Evolutionary conservation across 1,284 basidiomycete genomes (phyloP), one percentile per base, ranked within the genome.

Genomic region (Xerocomus nothofagi): DNA sequence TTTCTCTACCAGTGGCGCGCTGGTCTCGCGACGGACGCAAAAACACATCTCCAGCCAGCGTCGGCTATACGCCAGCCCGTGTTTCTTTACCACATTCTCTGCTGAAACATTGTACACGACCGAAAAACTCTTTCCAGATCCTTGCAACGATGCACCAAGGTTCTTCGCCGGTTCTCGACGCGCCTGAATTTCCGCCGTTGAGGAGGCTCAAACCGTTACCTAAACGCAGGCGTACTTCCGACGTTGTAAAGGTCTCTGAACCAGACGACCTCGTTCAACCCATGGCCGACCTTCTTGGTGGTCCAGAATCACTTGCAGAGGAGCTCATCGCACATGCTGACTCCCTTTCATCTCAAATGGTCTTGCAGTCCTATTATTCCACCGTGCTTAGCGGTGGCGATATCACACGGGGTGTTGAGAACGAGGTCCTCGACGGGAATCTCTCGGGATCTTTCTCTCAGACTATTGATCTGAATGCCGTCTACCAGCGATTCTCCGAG

Each of bases 151-250:
- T 69, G 64, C 52, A 74, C 69, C 72, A 73, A 58, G 70, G 71
- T 54, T 68, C 76, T 60, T 79, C 81, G 50, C 76, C 82, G 47
- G 71, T 77, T 54, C 81, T 83, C 71, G 82, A 84, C 70, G 71
- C 75, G 48, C 76, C 80, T 55, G 82, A 85, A 59, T 77, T 81
- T 59, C 77, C 80, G 34, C 66, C 78, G 27, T 70, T 82, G 52
- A 74, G 86, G 56, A 73, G 81, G 55, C 76, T 87, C 56, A 88
- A 88, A 64, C 87, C 87, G 21, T 75, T 90, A 40, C 88, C 87
- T 32, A 88, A 88, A 70, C 80, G 87, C 57, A 74, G 84, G 52
- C 79, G 84, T 51, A 65, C 65, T 12, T 60, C 61, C 43, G 58
- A 62, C 53, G 41, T 55, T 30, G 49, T 54, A 49, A 63, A 51